Evolutionary conservation across 495 filamentous ascomycete genomes (phyloP).

Genomic region (Talaromyces borbonicus): DNA sequence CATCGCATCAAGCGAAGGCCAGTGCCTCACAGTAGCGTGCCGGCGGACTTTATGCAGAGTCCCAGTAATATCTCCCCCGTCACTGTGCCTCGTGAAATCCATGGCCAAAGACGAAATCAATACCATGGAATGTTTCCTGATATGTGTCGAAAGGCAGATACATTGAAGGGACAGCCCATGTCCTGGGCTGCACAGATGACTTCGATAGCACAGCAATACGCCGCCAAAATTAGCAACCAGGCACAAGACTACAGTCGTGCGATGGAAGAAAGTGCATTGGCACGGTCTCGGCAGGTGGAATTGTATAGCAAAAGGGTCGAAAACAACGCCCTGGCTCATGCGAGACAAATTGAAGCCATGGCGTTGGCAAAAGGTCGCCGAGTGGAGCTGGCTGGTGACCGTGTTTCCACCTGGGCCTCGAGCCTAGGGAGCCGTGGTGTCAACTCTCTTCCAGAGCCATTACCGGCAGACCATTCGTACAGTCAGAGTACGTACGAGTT

Average conservation of each 20-base stretch:
- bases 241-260: conserved; percentile 32
- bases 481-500: neutral
- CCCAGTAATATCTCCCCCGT: neutral
- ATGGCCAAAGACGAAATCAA: conserved; percentile 5
- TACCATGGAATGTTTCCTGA: conserved; percentile 2
- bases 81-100: neutral
- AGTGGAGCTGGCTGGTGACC: conserved; percentile 9
- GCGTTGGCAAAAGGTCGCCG: conserved; percentile 22
- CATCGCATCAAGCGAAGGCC: neutral
- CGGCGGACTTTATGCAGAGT: neutral
- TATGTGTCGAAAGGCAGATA: neutral
- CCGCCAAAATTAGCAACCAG: conserved; percentile 31
- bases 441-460: neutral
- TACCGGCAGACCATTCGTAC: neutral
- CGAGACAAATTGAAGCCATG: conserved; percentile 34
- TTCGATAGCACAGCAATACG: conserved; percentile 33
- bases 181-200: conserved; percentile 30
- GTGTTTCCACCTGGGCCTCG: neutral
- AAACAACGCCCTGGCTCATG: conserved; percentile 31
- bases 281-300: conserved; percentile 34
- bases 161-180: conserved; percentile 12
- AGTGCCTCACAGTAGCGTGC: conserved; percentile 1
- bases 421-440: neutral
- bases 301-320: conserved; percentile 33
- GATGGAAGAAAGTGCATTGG: conserved; percentile 33